phyloP scores from a whole-genome alignment of 192 early-diverging fungal species.

The Coemansia sp. region DNA sequence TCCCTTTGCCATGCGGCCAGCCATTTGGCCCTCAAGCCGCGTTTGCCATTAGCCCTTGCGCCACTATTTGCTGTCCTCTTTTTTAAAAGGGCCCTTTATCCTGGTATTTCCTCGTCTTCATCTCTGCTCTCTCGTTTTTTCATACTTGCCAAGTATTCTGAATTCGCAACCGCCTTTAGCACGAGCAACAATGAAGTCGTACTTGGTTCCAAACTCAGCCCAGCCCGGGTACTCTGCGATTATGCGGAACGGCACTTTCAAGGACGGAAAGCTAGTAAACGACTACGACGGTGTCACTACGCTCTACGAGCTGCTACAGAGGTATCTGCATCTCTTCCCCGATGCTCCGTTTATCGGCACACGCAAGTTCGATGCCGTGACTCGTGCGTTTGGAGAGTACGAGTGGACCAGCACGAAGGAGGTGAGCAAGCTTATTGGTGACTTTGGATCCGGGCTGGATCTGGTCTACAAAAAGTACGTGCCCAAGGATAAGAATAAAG shows the following conservation, averaged over 20 bases:
- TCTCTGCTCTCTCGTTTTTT: neutral
- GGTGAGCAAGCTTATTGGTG: conserved; percentile 58
- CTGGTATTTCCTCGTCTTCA: neutral
- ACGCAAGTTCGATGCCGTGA: conserved; percentile 57
- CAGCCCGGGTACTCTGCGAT: conserved; percentile 48
- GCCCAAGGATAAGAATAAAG: neutral
- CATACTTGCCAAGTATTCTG: neutral
- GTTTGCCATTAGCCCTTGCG: neutral
- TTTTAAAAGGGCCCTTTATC: neutral
- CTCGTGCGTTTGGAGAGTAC: conserved; percentile 60
- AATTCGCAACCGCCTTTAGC: neutral
- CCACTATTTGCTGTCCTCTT: neutral
- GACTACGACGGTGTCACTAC: conserved; percentile 16
- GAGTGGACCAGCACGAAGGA: conserved; percentile 65
- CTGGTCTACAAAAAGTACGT: conserved; percentile 56
- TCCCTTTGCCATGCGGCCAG: neutral
- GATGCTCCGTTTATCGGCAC: conserved; percentile 60
- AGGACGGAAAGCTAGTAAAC: conserved; percentile 26
- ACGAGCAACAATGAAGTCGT: conserved; percentile 5
- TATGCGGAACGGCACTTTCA: conserved; percentile 20
- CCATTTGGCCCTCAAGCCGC: neutral
- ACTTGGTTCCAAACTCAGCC: conserved; percentile 34
- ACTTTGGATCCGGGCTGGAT: conserved; percentile 69
- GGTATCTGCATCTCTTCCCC: conserved; percentile 42
- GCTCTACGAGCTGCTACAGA: conserved; percentile 37